Conservation (phyloP, 805 yeast species). For the Kluyveromyces siamensis region DNA sequence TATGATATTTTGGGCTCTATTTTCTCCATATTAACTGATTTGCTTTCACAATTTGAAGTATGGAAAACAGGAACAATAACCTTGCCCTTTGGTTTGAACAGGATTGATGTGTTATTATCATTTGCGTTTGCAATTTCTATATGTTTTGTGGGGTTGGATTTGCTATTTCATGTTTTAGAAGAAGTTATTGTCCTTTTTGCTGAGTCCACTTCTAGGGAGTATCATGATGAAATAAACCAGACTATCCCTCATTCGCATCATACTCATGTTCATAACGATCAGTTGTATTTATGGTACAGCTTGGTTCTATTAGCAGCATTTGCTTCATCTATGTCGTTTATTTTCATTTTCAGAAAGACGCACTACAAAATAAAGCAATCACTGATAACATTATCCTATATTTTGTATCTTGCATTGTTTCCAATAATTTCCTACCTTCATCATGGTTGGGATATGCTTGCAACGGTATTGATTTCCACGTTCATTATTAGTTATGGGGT, state of each 20-base stretch:
- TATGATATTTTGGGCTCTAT: constrained; percentile 79
- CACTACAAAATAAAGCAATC: constrained; percentile 28
- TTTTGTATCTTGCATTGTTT: constrained; percentile 18
- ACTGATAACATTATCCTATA: constrained; percentile 23
- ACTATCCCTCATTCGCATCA: constrained; percentile 29
- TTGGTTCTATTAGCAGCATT: constrained; percentile 11
- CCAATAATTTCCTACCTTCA: constrained; percentile 19
- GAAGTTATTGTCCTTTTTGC: constrained; percentile 43
- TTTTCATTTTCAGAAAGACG: constrained; percentile 21
- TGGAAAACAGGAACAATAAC: constrained; percentile 79
- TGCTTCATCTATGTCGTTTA: constrained; percentile 15
- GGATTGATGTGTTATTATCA: constrained; percentile 80
- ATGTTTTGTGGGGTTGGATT: constrained; percentile 84
- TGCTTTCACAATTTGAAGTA: constrained; percentile 84
- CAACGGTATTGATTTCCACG: constrained; percentile 19
- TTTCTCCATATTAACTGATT: constrained; percentile 59
- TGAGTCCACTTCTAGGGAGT: constrained; percentile 16
- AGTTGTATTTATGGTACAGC: constrained; percentile 21
- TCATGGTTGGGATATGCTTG: constrained; percentile 20
- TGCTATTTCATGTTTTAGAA: constrained; percentile 79
- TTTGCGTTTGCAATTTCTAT: constrained; percentile 80
- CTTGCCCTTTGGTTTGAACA: constrained; percentile 89
- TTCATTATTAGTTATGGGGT: constrained; percentile 25
- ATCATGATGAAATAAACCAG: constrained; percentile 26
- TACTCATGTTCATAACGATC: constrained; percentile 6